A percentile compares a stretch with the other conserved stretches of the same genome.
Conservation (phyloP, 371 early-diverging fungal genomes). For the Catenaria anguillulae region DNA sequence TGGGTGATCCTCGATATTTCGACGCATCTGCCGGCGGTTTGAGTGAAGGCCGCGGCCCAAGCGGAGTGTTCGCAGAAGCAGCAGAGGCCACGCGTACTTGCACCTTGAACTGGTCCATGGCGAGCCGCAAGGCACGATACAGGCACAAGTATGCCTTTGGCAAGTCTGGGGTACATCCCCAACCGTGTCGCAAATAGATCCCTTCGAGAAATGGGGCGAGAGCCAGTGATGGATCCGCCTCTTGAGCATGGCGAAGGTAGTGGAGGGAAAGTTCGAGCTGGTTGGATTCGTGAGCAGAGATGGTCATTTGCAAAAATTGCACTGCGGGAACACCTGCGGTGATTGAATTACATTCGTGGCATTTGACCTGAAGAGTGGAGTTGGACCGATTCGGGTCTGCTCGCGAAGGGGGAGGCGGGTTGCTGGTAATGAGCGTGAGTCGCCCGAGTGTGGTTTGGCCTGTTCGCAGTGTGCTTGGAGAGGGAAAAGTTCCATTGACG, state of each 20-base stretch:
- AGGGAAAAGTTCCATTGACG: too few relatives aligned
- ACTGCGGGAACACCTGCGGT: too few relatives aligned
- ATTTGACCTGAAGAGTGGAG: too few relatives aligned
- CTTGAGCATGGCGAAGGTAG: background rate
- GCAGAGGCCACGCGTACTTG: background rate
- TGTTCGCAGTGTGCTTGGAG: too few relatives aligned
- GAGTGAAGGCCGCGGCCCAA: background rate
- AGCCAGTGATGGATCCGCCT: background rate
- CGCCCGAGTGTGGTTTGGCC: too few relatives aligned
- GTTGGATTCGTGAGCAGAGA: background rate
- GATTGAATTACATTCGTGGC: too few relatives aligned
- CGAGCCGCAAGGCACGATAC: background rate
- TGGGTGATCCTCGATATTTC: background rate
- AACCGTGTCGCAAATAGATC: background rate
- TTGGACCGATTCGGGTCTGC: too few relatives aligned
- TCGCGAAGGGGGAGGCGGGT: too few relatives aligned
- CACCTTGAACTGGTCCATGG: background rate
- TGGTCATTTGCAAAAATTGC: too few relatives aligned
- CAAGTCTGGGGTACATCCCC: background rate
- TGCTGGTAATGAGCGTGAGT: too few relatives aligned
- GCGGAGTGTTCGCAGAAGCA: background rate
- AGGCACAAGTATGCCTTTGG: background rate
- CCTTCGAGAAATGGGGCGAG: background rate
- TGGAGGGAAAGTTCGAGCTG: background rate
- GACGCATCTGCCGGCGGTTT: background rate